These are phyloP conservation scores for Neurospora tetraspora DNA, from an alignment of 495 filamentous ascomycete species.

Conservation along the genomic window DNA sequence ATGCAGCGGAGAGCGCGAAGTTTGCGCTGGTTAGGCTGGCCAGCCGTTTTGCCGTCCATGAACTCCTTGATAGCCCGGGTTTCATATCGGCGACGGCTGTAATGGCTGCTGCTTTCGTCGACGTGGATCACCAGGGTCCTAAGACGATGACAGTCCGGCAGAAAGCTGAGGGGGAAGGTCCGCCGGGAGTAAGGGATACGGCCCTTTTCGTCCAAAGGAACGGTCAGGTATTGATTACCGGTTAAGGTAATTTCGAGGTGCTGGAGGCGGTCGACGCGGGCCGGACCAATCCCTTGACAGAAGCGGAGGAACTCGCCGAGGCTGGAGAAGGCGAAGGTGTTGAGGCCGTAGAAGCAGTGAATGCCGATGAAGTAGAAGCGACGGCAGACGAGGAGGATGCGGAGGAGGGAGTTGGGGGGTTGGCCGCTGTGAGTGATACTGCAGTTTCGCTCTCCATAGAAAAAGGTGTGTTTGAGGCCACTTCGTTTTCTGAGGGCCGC, in stretches of 20 bases:
- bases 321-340: slow-evolving; percentile 36
- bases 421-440: slow-evolving; percentile 13
- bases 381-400: slow-evolving; percentile 20
- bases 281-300: slow-evolving; percentile 20
- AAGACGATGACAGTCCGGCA: slow-evolving; percentile 21
- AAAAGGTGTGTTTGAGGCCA: slow-evolving; percentile 21
- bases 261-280: slow-evolving; percentile 24
- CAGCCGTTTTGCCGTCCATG: slow-evolving; percentile 16
- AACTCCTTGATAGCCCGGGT: not conserved
- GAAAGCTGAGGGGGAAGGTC: slow-evolving; percentile 14
- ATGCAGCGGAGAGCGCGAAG: slow-evolving; percentile 21
- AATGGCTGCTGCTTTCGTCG: slow-evolving; percentile 13
- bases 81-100: slow-evolving; percentile 23
- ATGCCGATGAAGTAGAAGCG: slow-evolving; percentile 23
- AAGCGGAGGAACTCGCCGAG: slow-evolving; percentile 34
- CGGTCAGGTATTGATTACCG: slow-evolving; percentile 17
- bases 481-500: slow-evolving; percentile 6
- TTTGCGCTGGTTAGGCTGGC: slow-evolving; percentile 24
- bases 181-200: slow-evolving; percentile 14
- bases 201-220: not conserved
- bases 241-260: slow-evolving; percentile 26
- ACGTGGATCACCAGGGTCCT: slow-evolving; percentile 27
- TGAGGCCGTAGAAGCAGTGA: slow-evolving; percentile 32
- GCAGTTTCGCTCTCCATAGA: slow-evolving; percentile 17
- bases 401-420: slow-evolving; percentile 17